Conservation (phyloP, 192 early-diverging fungal genomes). For the Paraglomus occultum region DNA sequence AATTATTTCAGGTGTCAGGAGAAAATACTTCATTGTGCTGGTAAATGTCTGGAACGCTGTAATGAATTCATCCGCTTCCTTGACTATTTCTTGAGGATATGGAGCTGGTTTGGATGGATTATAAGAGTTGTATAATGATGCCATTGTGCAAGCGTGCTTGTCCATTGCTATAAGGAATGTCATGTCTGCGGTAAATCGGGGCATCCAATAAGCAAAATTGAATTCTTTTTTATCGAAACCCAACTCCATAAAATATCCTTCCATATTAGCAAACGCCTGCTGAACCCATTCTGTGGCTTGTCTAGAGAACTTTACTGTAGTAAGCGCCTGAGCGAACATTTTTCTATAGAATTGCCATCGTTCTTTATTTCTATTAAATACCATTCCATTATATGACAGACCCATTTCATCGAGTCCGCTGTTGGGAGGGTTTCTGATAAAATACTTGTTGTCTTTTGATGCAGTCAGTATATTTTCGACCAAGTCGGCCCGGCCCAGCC, state of each 20-base stretch:
- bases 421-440: neutral
- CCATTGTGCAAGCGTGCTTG: neutral
- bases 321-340: conserved; percentile 9
- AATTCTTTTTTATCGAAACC: neutral
- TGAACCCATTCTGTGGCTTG: conserved; percentile 15
- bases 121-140: neutral
- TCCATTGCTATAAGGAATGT: neutral
- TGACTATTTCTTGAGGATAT: neutral
- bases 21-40: neutral
- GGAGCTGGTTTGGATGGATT: neutral
- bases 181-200: neutral
- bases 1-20: neutral
- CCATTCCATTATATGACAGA: neutral
- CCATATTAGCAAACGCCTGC: neutral
- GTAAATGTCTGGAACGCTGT: neutral
- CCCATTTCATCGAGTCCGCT: neutral
- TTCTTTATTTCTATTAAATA: conserved; percentile 9
- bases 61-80: neutral
- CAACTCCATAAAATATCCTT: neutral
- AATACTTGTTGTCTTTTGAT: neutral
- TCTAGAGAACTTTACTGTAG: conserved; percentile 29
- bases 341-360: conserved; percentile 16
- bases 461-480: neutral
- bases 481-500: neutral
- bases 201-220: conserved; percentile 6